A percentile compares a stretch with the other conserved stretches of the same genome.
These are phyloP conservation scores for Chlorella ohadii DNA, from an alignment of 139 green algal genomes.

Conservation along the genomic window DNA sequence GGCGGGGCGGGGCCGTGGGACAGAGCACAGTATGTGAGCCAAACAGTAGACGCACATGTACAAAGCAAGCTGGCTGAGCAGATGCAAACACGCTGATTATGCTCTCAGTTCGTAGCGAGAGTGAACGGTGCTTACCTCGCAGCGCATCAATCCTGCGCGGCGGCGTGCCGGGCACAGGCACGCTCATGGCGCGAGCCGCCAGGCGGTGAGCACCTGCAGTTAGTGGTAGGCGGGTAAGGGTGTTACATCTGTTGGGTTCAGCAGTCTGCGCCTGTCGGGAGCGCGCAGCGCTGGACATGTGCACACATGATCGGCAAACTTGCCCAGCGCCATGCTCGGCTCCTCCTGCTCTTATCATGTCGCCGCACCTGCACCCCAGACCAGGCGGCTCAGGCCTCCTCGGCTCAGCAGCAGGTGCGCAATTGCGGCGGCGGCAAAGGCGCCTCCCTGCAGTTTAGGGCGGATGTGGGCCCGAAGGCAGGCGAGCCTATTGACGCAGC, in stretches of 20 bases:
- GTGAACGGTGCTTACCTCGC: neutral
- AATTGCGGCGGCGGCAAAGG: neutral
- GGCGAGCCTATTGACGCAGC: too few species aligned
- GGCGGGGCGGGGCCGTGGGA: neutral
- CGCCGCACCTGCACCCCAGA: slow-evolving; percentile 8
- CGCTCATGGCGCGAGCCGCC: neutral
- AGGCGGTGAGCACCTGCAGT: neutral
- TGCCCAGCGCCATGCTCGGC: too few species aligned
- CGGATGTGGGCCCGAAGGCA: neutral
- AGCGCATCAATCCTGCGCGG: neutral
- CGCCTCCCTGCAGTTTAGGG: neutral
- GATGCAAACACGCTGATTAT: too few species aligned
- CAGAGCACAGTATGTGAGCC: neutral
- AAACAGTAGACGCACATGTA: neutral
- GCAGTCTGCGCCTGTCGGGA: too few species aligned
- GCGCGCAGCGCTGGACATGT: too few species aligned
- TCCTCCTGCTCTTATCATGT: too few species aligned
- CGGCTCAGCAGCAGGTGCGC: slow-evolving; percentile 13
- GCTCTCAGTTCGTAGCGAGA: too few species aligned
- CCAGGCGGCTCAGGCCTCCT: neutral
- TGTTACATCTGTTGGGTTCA: too few species aligned
- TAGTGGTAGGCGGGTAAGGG: neutral
- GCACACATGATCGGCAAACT: too few species aligned
- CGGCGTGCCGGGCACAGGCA: slow-evolving; percentile 23
- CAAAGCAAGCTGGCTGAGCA: too few species aligned